Evolutionary conservation across 257 asterid genomes (phyloP).

Genomic region (Paraleonurus japonicus): DNA sequence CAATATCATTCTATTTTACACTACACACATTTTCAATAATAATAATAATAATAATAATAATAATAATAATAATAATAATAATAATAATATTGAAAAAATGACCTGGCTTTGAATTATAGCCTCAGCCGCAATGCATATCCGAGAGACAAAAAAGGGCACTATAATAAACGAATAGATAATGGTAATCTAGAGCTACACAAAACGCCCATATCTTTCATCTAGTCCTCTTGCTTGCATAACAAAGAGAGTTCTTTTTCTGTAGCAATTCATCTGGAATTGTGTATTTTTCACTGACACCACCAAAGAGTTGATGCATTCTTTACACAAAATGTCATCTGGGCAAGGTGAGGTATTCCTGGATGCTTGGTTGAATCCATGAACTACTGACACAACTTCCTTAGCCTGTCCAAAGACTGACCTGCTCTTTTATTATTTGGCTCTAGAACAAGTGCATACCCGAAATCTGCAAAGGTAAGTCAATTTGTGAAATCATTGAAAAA

Average conservation of each 20-base stretch:
- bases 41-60: neutral
- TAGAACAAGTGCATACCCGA: conserved; percentile 75
- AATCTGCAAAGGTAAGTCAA: conserved; percentile 55
- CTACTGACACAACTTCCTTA: conserved; percentile 57
- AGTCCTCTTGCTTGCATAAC: conserved; percentile 23
- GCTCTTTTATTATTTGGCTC: conserved; percentile 98
- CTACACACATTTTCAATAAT: too few species aligned
- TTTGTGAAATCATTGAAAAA: neutral
- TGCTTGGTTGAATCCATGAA: conserved; percentile 19
- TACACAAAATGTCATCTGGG: conserved; percentile 16
- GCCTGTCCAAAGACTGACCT: conserved; percentile 64
- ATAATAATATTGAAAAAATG: neutral
- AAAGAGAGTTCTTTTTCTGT: conserved; percentile 15
- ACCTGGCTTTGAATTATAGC: conserved; percentile 10
- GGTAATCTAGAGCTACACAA: conserved; percentile 19
- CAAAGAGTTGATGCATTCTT: conserved; percentile 13
- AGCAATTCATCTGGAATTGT: conserved; percentile 19
- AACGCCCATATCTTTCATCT: conserved; percentile 21
- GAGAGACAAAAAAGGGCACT: conserved; percentile 23
- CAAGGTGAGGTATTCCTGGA: conserved; percentile 16
- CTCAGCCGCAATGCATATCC: neutral
- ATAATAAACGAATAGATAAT: conserved; percentile 20
- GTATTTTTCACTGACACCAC: neutral
- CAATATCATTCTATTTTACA: too few species aligned
- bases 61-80: neutral